Evolutionary conservation across 2,329 filamentous ascomycete genomes (phyloP), one percentile per base, ranked within the genome.

Genomic region (Pseudocercospora fuligena): DNA sequence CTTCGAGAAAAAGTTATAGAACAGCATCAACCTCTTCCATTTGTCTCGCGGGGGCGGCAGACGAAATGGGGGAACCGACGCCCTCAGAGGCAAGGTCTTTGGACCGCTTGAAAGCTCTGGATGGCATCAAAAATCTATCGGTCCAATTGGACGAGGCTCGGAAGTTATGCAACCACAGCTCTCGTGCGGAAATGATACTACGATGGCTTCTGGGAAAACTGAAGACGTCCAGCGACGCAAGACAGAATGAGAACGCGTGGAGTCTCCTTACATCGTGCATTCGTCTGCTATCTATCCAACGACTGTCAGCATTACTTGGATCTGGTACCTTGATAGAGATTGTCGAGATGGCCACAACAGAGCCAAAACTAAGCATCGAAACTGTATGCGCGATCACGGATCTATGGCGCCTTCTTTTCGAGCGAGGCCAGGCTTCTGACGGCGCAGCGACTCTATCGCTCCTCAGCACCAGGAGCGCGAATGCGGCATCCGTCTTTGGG

Each of bases 301-400:
- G 88, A 11, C 82, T 92, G 25, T 91, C 92, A 8, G 88, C 89
- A 65, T 88, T 91, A 3, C 83, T 97, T 6, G 88, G 87, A 23
- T 89, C 93, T 65, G 84, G 89, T 64, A 85, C 87, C 54, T 92
- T 96, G 61, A 80, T 91, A 36, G 79, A 80, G 0, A 86, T 92
- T 9, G 77, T 96, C 49, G 87, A 89, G 72, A 86, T 88, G 72
- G 87, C 89, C 0, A 79, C 57, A 12, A 59, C 60, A 21, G 54
- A 66, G 14, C 25, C 51, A 11, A 29, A 62, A 21, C 43, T 71
- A 5, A 46, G 64, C 23, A 40, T 49, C 16, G 23, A 31, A 6
- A 54, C 57, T 12, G 27, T 73, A 8, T 29, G 43, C 8, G 65
- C 69, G n/a, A 61, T 74, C 16, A 36, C 58, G 9, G 25, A 21